These are phyloP conservation scores for Panicum hallii DNA, from an alignment of 202 grass and related monocot species.

Conservation along the genomic window DNA sequence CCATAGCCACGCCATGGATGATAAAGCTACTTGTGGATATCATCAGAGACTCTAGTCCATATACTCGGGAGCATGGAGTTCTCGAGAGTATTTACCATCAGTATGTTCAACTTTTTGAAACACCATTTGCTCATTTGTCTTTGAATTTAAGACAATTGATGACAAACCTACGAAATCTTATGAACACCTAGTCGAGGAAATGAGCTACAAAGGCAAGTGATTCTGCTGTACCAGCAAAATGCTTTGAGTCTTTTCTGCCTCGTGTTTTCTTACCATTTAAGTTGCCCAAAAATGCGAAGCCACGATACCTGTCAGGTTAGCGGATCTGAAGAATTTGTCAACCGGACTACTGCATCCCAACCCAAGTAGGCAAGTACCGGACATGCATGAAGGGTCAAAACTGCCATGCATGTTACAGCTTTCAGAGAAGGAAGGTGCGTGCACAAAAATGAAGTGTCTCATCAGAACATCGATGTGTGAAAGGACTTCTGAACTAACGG, in stretches of 20 bases:
- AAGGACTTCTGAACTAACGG: conserved; percentile 23
- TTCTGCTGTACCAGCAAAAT: neutral
- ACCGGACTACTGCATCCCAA: neutral
- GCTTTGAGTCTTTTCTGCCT: neutral
- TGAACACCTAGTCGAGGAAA: neutral
- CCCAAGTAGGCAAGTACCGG: neutral
- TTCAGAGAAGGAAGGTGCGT: neutral
- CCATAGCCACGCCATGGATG: too few relatives aligned
- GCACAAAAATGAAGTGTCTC: neutral
- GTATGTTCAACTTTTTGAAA: neutral
- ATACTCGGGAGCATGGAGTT: neutral
- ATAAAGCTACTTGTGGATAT: neutral
- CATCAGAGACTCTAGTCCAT: neutral
- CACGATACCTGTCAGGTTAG: neutral
- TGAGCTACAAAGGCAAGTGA: neutral
- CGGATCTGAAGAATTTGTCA: neutral
- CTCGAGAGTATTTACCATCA: neutral
- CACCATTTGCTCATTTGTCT: neutral
- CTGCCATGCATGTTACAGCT: neutral
- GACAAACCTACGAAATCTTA: neutral
- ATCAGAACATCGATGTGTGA: neutral
- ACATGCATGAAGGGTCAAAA: neutral
- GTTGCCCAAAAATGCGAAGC: neutral
- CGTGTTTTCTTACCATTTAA: neutral
- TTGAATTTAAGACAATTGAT: neutral